phyloP scores from a whole-genome alignment of 305 asterid genomes.

The Fraxinus floribunda region DNA sequence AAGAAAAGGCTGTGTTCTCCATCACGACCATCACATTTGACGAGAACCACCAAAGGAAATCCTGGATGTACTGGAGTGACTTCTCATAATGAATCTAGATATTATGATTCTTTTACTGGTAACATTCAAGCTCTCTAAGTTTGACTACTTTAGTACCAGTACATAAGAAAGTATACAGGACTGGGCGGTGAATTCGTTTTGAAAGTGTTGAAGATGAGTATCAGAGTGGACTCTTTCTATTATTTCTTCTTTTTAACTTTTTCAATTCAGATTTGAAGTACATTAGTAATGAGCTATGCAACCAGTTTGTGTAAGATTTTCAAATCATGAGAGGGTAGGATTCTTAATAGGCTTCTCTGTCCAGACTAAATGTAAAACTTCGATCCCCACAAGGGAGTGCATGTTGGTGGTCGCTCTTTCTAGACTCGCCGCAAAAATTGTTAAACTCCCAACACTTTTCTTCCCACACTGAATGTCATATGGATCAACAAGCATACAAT shows the following conservation, averaged over 20 bases:
- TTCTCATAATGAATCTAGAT: slow-evolving; percentile 11
- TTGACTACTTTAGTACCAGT: neutral
- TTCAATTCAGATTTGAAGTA: neutral
- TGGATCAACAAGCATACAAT: neutral
- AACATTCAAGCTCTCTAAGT: neutral
- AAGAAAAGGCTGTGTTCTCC: slow-evolving; percentile 11
- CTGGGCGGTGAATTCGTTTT: neutral
- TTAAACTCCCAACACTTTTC: neutral
- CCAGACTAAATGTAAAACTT: neutral
- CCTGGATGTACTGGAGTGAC: slow-evolving; percentile 11
- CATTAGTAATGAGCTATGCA: neutral
- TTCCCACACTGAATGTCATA: neutral
- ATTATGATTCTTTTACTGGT: slow-evolving; percentile 28
- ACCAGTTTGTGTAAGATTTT: neutral
- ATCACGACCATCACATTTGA: slow-evolving; percentile 27
- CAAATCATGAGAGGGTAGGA: neutral
- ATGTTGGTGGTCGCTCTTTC: neutral
- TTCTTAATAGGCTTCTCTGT: neutral
- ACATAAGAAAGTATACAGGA: neutral
- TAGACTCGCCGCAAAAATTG: neutral
- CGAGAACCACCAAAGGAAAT: slow-evolving; percentile 29
- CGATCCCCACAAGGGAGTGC: neutral
- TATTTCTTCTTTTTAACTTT: neutral
- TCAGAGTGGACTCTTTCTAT: neutral
- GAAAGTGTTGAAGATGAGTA: neutral